Evolutionary conservation across 1,139 yeast genomes (phyloP), one percentile per base, ranked within the genome.

Genomic region (Pichia sp.): DNA sequence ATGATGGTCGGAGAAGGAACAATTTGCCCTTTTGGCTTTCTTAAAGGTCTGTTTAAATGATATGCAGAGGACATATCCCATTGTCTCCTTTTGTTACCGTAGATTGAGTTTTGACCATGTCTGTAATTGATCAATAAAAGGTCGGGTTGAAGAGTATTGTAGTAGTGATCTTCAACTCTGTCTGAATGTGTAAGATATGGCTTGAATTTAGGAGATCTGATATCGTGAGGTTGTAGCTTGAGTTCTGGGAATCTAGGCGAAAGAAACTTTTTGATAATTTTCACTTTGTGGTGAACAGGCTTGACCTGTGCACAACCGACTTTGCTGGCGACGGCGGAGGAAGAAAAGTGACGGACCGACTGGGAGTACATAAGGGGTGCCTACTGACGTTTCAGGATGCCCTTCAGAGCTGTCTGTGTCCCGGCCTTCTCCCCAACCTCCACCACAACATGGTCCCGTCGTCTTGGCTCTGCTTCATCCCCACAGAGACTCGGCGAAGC

Each of bases 1-100:
- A 74, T 70, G 43, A 86, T 69, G 55, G 87, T 83, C 51, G 83
- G 86, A 8, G 89, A 76, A 39, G 88, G 79, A 38, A 80, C 76
- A 15, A 71, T 69, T 31, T 77, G 71, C 7, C 89, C 88, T 47
- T 61, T 65, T 37, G 91, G 89, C 54, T 79, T 83, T 47, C 72
- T 68, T 50, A 69, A 57, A 28, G 82, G 77, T 71, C 96, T 83
- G 64, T 86, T 87, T 44, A 88, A 62, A 59, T 89, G 94, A 65
- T 85, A 91, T 35, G 96, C 96, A 28, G 96, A 81, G 24, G 84
- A 71, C 37, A 85, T 84, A 48, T 87, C 93, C 95, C 98, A 89
- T 43, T 75, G 70, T 65, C 96, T 76, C 53, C 72, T 72, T 66
- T 85, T 86, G 50, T 76, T 71, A 45, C 97, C 97, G 31, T 57